Percentiles rank a stretch among this genome's conserved stretches.
These are phyloP conservation scores for Fraxinus americana DNA, from an alignment of 257 asterid genomes.

Conservation along the genomic window DNA sequence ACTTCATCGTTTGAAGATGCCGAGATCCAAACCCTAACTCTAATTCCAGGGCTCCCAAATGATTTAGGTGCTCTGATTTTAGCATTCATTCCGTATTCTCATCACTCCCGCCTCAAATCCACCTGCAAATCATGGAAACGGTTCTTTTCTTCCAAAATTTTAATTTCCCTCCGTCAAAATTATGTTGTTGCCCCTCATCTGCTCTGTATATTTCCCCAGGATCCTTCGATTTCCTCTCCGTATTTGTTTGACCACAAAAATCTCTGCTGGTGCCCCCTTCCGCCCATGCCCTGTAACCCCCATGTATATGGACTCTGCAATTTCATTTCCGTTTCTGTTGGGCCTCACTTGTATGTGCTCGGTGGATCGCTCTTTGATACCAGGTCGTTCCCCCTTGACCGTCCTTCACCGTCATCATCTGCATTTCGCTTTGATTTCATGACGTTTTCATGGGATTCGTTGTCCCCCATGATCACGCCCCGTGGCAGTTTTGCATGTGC, in stretches of 20 bases:
- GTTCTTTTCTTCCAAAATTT: conserved; percentile 67
- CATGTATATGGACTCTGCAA: conserved; percentile 79
- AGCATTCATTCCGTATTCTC: conserved; percentile 70
- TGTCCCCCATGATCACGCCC: conserved; percentile 79
- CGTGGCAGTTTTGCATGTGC: conserved; percentile 96
- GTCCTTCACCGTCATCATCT: conserved; percentile 70
- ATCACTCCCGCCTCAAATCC: conserved; percentile 76
- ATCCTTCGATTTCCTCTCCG: conserved; percentile 76
- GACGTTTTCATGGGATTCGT: conserved; percentile 55
- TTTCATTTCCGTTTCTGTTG: conserved; percentile 65
- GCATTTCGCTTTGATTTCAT: conserved; percentile 64
- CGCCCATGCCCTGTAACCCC: conserved; percentile 91
- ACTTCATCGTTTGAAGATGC: conserved; percentile 43
- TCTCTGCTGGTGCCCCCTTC: conserved; percentile 76
- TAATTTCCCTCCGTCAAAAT: conserved; percentile 57
- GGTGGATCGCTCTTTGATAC: conserved; percentile 94
- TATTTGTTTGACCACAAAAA: conserved; percentile 68
- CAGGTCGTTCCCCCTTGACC: conserved; percentile 77
- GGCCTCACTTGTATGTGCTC: conserved; percentile 67
- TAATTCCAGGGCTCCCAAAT: conserved; percentile 84
- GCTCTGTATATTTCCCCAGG: conserved; percentile 78
- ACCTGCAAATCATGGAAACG: conserved; percentile 73
- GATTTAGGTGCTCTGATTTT: conserved; percentile 73
- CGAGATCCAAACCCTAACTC: conserved; percentile 48
- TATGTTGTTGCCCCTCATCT: conserved; percentile 53